Evolutionary conservation across 768 basidiomycete species (phyloP), one percentile per base, ranked within the genome.

Genomic region (Lentinula sp.): DNA sequence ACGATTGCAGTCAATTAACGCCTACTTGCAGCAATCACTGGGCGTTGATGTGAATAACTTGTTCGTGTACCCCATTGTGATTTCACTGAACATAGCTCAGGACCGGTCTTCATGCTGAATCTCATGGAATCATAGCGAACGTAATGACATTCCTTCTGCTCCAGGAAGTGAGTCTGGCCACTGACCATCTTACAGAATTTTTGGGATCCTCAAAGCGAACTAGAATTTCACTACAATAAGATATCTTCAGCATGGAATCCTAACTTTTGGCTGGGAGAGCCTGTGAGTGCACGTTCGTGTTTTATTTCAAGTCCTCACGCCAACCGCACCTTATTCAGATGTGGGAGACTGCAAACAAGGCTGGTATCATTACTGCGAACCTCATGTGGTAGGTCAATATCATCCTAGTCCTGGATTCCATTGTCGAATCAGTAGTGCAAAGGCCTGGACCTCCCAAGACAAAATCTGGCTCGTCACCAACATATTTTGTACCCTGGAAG

Each of bases 111-210:
- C 83, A 93, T 68, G 89, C 90, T 0, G 93, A 95, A 71, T 89
- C 90, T 21, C 93, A 96, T 70, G 94, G 94, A 11, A 93, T 97
- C 50, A 83, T 97, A 23, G 94, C 84, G 11, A 97, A 96, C 67
- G 91, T 93, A 67, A 23, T 82, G 45, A 16, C 40, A 43, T 28
- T 35, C 23, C 40, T 56, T 66, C 48, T 32, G 37, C 54, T 10
- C 9, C 54, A 37, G 50, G 32, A 18, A 2, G 35, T 31, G 9
- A 18, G 34, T 49, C 4, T 13, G 23, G n/a, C 16, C n/a, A 6
- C 48, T 58, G 10, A 48, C 18, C 6, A 8, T 48, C n/a, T 28
- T 8, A 10, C 46, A 93, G 91, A 89, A 91, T 66, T 97, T 96
- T 70, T 95, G 86, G 83, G 94, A 95, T 70, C 93, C 92, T 0